A percentile compares a stretch with the other conserved stretches of the same genome.
Conservation (phyloP, 305 asterid species). For the Ilex paraguariensis region DNA sequence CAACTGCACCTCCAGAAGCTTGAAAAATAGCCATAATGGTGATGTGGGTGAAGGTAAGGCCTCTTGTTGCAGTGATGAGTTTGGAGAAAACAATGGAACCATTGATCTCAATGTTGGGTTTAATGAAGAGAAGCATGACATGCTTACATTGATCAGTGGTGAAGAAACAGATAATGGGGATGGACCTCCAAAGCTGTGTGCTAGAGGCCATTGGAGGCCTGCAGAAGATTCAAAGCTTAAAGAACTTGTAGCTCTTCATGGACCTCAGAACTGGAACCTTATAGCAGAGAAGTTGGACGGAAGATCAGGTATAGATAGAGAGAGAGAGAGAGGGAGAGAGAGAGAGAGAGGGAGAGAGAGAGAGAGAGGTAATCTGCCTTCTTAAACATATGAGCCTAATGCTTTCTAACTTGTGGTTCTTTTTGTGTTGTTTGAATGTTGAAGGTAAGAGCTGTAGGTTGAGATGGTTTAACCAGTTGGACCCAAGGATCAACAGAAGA, state of each 20-base stretch:
- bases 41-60: conserved; percentile 17
- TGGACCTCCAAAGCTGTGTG: conserved; percentile 54
- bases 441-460: conserved; percentile 88
- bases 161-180: conserved; percentile 27
- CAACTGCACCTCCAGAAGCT: conserved; percentile 1
- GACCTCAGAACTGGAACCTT: conserved; percentile 94
- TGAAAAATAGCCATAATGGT: conserved; percentile 1
- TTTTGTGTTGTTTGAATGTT: background rate
- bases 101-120: conserved; percentile 53
- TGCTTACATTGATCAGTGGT: conserved; percentile 19
- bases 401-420: no score
- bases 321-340: background rate
- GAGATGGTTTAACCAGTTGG: conserved; percentile 93
- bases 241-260: conserved; percentile 81
- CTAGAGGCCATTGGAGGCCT: conserved; percentile 97
- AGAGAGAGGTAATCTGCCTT: background rate
- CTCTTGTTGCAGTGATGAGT: conserved; percentile 24
- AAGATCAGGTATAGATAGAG: conserved; percentile 56
- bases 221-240: conserved; percentile 78
- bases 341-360: background rate
- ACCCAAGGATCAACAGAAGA: conserved; percentile 85
- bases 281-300: conserved; percentile 82
- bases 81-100: conserved; percentile 19
- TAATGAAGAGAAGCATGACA: conserved; percentile 26
- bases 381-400: no score